Conservation (phyloP, 2,329 filamentous ascomycete genomes). For the Phaeosphaeriaceae sp. region DNA sequence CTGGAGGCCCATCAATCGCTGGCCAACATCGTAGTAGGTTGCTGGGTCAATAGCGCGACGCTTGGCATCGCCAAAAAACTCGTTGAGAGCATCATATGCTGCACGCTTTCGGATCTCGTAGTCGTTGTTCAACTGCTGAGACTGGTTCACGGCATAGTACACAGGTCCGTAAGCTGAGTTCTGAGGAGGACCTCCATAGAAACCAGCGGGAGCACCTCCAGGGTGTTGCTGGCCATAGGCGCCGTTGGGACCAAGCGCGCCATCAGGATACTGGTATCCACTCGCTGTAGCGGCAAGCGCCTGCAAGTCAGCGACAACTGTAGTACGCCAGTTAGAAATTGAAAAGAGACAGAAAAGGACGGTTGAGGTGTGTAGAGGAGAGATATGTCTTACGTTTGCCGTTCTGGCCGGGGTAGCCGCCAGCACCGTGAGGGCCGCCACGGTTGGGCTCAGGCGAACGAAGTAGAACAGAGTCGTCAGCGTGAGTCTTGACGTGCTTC, state of each 20-base stretch:
- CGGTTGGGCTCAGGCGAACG: constrained; percentile 68
- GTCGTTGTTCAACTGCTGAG: constrained; percentile 71
- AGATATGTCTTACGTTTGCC: constrained; percentile 49
- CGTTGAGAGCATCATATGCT: constrained; percentile 85
- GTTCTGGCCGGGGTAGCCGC: constrained; percentile 43
- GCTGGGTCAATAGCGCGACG: constrained; percentile 86
- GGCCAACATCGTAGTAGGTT: constrained; percentile 90
- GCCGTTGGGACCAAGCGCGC: constrained; percentile 43
- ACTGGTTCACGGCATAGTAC: constrained; percentile 76
- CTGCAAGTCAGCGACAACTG: constrained; percentile 56
- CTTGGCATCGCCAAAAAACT: constrained; percentile 94
- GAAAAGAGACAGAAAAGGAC: constrained; percentile 25
- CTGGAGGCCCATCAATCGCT: constrained; percentile 83
- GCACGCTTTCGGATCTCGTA: constrained; percentile 79
- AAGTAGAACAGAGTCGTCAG: constrained; percentile 84
- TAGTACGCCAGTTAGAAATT: constrained; percentile 43
- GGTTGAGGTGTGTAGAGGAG: constrained; percentile 5
- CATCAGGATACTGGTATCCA: constrained; percentile 57
- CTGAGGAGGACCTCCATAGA: constrained; percentile 63
- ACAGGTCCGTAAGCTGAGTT: constrained; percentile 69
- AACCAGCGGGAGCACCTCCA: constrained; percentile 53
- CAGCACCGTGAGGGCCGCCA: constrained; percentile 46
- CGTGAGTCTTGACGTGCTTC: constrained; percentile 99
- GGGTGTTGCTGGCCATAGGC: constrained; percentile 60
- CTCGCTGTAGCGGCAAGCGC: constrained; percentile 57